Evolutionary conservation across 768 basidiomycete species (phyloP).

Genomic region (Tylopilus intermedius): DNA sequence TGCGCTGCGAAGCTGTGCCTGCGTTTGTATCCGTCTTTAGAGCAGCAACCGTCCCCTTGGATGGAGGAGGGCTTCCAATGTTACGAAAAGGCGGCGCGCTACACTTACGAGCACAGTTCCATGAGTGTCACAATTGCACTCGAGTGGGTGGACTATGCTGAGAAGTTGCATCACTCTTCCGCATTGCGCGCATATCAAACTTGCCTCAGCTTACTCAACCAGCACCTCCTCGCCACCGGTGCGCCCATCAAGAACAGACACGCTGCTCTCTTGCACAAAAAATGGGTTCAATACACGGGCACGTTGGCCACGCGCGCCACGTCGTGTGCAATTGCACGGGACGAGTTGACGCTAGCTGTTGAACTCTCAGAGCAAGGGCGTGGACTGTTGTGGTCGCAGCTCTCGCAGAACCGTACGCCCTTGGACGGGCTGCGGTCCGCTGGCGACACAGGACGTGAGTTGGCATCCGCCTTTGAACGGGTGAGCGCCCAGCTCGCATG

Average conservation of each 20-base stretch:
- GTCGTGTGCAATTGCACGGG: conserved; percentile 22
- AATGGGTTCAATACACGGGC: not conserved
- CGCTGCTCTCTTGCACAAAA: conserved; percentile 2
- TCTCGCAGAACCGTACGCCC: conserved; percentile 24
- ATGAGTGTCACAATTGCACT: conserved; percentile 10
- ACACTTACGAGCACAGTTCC: not conserved
- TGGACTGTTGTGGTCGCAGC: conserved; percentile 28
- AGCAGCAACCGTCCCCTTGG: not conserved
- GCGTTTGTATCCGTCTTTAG: not conserved
- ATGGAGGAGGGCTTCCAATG: conserved; percentile 14
- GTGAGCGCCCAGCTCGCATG: conserved; percentile 13
- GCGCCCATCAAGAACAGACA: conserved; percentile 19
- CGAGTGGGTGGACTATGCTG: conserved; percentile 13
- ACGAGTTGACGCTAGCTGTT: conserved; percentile 22
- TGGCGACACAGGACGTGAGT: conserved; percentile 8
- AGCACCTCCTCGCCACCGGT: conserved; percentile 12
- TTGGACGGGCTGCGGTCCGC: conserved; percentile 21
- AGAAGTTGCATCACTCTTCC: conserved; percentile 12
- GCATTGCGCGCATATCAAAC: conserved; percentile 21
- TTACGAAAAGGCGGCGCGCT: conserved; percentile 13
- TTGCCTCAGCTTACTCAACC: conserved; percentile 14
- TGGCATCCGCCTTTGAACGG: conserved; percentile 27
- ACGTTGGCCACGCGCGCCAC: conserved; percentile 24
- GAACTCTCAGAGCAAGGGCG: conserved; percentile 35
- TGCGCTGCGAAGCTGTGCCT: not conserved